Evolutionary conservation across 1,284 basidiomycete genomes (phyloP).

Genomic region (Fomitopsis pinicola): DNA sequence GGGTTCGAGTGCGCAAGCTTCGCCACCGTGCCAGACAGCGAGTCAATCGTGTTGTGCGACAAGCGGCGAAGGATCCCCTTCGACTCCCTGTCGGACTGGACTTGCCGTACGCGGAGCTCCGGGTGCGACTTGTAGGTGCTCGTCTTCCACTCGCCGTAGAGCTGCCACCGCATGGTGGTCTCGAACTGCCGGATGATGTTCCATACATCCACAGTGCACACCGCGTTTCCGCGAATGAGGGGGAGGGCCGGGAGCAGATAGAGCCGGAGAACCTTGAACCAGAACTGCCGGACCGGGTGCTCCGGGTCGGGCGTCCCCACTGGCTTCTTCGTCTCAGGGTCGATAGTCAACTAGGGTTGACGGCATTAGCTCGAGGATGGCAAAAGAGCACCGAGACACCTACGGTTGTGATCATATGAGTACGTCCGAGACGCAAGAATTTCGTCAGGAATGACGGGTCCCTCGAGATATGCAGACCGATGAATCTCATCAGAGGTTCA

Average conservation of each 20-base stretch:
- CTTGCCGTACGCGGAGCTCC: slow-evolving; percentile 67
- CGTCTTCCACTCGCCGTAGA: slow-evolving; percentile 96
- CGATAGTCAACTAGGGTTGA: slow-evolving; percentile 38
- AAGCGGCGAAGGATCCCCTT: slow-evolving; percentile 80
- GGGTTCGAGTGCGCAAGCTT: slow-evolving; percentile 95
- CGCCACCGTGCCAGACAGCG: slow-evolving; percentile 84
- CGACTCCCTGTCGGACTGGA: slow-evolving; percentile 72
- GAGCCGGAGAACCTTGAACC: slow-evolving; percentile 78
- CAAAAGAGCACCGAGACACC: slow-evolving; percentile 10
- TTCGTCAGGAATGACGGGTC: slow-evolving; percentile 63
- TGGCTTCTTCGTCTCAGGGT: slow-evolving; percentile 53
- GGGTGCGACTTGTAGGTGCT: slow-evolving; percentile 66
- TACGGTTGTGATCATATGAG: slow-evolving; percentile 42
- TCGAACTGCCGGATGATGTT: slow-evolving; percentile 77
- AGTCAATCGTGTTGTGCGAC: slow-evolving; percentile 79
- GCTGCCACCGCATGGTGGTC: slow-evolving; percentile 75
- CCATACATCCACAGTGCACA: slow-evolving; percentile 88
- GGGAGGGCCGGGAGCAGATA: slow-evolving; percentile 88
- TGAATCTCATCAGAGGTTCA: slow-evolving; percentile 72
- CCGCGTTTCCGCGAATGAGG: slow-evolving; percentile 80
- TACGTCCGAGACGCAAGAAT: slow-evolving; percentile 53
- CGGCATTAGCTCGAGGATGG: not conserved
- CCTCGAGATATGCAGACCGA: slow-evolving; percentile 73
- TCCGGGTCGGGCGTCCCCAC: slow-evolving; percentile 46
- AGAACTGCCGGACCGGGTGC: slow-evolving; percentile 61